Evolutionary conservation across 169 alveolate genomes (phyloP), one percentile per base, ranked within the genome.

Genomic region (Besnoitia besnoiti): DNA sequence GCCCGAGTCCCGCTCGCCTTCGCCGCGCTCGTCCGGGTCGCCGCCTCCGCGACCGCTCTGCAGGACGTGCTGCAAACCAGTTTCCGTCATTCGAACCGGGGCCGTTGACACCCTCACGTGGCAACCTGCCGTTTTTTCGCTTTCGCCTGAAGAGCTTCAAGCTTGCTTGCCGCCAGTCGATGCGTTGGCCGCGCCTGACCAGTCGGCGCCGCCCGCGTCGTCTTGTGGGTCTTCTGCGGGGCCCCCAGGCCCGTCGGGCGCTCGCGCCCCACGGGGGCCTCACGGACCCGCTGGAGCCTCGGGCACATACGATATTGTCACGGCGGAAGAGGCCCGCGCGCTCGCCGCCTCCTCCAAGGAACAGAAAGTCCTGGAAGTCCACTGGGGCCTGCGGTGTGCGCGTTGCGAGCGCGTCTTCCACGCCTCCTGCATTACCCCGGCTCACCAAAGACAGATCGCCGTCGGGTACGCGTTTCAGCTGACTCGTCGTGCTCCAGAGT

Each of bases 401-500:
- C 51, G 75, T n/a, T 82, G 89, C 67, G 62, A 46, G 30, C 89
- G 89, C 42, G 89, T 82, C 46, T 82, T 82, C 89, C 89, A 82
- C 89, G 67, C 75, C 73, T 30, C 49, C 39, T 82, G 89, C 89
- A 49, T 82, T 12, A 44, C 62, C 3, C 67, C 89, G 4, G 67
- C 89, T 46, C 89, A 82, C 46, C 47, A 46, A 47, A 40, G 89
- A 27, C 44, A 39, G 16, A 49, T 49, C 40, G 30, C 89, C 35
- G 73, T 44, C 75, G 73, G 89, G 89, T 82, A 47, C 75, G n/a
- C n/a, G n/a, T n/a, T n/a, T n/a, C n/a, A n/a, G n/a, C n/a, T n/a
- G n/a, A n/a, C n/a, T n/a, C n/a, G n/a, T n/a, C n/a, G n/a, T n/a
- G n/a, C n/a, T n/a, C n/a, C n/a, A n/a, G n/a, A n/a, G n/a, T n/a